These are phyloP conservation scores for Poa annua DNA, from an alignment of 176 grass and related monocot species.

Conservation along the genomic window DNA sequence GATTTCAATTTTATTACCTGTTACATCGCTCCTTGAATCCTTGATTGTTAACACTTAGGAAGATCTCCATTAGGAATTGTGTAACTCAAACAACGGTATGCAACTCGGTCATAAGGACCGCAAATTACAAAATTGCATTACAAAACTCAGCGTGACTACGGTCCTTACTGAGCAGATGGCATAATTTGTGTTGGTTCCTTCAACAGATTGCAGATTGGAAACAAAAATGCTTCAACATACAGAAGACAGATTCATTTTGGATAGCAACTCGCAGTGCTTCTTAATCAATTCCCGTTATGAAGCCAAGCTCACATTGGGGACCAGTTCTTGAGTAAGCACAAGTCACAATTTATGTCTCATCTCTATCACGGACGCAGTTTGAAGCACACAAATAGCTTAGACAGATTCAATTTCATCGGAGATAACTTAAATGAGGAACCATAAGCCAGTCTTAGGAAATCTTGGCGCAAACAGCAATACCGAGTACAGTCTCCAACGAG, in stretches of 20 bases:
- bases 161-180: too few species aligned
- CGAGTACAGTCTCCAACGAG: background rate
- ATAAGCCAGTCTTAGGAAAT: background rate
- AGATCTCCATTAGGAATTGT: too few species aligned
- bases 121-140: background rate
- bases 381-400: background rate
- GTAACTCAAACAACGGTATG: too few species aligned
- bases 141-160: background rate
- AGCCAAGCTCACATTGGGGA: background rate
- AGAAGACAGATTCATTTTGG: background rate
- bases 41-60: too few species aligned
- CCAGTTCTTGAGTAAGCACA: background rate
- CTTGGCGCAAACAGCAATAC: background rate
- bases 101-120: too few species aligned
- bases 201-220: background rate
- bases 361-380: background rate
- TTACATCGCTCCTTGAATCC: too few species aligned
- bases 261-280: background rate
- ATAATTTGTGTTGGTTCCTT: too few species aligned
- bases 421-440: background rate
- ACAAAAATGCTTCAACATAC: background rate
- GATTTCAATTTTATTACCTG: too few species aligned
- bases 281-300: background rate
- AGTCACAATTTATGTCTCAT: background rate
- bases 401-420: background rate